Percentiles rank a stretch among this genome's conserved stretches.
These are phyloP conservation scores for Danielia oregonensis DNA, from an alignment of 805 yeast species.

Conservation along the genomic window DNA sequence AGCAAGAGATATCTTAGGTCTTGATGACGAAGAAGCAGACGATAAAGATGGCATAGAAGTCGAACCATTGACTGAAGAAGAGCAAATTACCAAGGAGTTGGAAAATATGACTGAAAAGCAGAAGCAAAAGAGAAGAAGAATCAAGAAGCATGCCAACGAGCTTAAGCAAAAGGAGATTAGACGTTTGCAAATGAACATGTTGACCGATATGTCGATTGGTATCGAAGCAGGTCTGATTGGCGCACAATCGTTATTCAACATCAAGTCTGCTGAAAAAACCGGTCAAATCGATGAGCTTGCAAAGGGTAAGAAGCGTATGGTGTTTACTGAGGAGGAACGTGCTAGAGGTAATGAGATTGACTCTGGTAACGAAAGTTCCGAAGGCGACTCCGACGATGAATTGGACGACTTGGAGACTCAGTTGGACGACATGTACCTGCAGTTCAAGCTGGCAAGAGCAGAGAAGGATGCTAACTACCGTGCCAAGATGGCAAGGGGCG, in stretches of 20 bases:
- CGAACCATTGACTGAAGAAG: conserved; percentile 79
- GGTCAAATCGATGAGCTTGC: conserved; percentile 74
- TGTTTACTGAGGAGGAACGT: conserved; percentile 55
- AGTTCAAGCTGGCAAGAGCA: conserved; percentile 61
- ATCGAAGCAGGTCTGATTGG: conserved; percentile 84
- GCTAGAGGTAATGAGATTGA: conserved; percentile 55
- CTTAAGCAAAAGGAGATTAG: conserved; percentile 78
- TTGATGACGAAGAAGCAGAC: conserved; percentile 60
- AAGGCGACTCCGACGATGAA: conserved; percentile 45
- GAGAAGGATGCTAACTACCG: conserved; percentile 66
- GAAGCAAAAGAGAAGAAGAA: conserved; percentile 67
- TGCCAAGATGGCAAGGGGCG: conserved; percentile 73
- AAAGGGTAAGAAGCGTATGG: conserved; percentile 68
- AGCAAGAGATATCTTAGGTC: conserved; percentile 72
- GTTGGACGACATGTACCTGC: conserved; percentile 75
- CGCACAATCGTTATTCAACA: conserved; percentile 73
- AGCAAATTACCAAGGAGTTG: conserved; percentile 81
- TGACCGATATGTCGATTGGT: conserved; percentile 90
- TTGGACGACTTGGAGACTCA: conserved; percentile 73
- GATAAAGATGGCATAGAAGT: conserved; percentile 51
- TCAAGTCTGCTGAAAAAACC: conserved; percentile 82
- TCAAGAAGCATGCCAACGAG: conserved; percentile 79
- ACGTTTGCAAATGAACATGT: conserved; percentile 95
- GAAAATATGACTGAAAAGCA: conserved; percentile 69
- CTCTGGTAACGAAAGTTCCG: conserved; percentile 35